Base-by-base conservation (phyloP, 495 filamentous ascomycete genomes). In the Bombardia bombarda region DNA sequence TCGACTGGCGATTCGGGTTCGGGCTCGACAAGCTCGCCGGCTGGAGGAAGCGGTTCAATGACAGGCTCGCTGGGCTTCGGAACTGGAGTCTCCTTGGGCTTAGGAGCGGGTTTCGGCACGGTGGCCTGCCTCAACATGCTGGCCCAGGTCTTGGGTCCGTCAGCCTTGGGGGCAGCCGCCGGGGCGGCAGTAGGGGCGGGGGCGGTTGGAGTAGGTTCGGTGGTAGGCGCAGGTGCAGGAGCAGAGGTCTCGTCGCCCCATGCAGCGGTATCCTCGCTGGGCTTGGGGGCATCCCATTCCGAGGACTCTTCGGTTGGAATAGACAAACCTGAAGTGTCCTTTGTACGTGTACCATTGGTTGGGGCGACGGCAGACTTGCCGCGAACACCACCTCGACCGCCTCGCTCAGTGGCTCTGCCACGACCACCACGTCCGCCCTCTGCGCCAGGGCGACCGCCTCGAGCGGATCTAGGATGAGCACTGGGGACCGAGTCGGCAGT, bases 341-440 rank as follows among this genome's bases (percentile, higher is more conserved):
- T 73, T 31, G 39, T 22, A 23, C 65, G 66, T 20, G 67, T 53
- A 32, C 73, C 73, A 46, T 75, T 75, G 9, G 70, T 67, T 32
- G 77, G 61, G 22, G 72, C 66, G 28, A 67, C 66, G 48, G 77
- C 58, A 41, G 76, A 71, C 39, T 54, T 65, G 46, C 66, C 67
- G 38, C 69, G 67, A 41, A 48, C 61, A 56, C 77, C 78, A 52
- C 86, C 83, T 63, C 88, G 82, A 50, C 84, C 83, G 45, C 65
- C 65, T 53, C 86, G 82, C 42, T 84, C 81, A 52, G 76, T 75
- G 54, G 79, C 83, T 58, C 87, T 79, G 55, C 80, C 79, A 51
- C 86, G 83, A 43, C 80, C 77, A 43, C 80, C 77, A 62, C 81
- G 75, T 49, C 75, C 72, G 52, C 69, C 62, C 30, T 90, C 87